These are phyloP conservation scores for Phytophthora fragariae DNA, from an alignment of 352 stramenopile species.

Conservation along the genomic window DNA sequence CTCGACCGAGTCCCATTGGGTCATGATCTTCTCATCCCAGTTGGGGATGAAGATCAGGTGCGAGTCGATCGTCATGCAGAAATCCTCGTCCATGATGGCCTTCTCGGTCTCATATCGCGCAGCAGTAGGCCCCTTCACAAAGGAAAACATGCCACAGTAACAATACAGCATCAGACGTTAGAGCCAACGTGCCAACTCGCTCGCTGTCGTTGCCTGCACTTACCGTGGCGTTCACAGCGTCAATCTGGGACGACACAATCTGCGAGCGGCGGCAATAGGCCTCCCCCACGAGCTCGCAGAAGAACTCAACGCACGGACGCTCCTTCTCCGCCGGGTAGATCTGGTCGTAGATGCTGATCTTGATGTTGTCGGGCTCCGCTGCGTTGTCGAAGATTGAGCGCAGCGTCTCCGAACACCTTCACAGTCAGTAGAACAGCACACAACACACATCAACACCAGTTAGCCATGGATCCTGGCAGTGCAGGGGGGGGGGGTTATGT, in stretches of 20 bases:
- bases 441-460: not conserved
- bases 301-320: constrained; percentile 65
- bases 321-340: constrained; percentile 79
- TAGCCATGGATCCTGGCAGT: not conserved
- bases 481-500: not conserved
- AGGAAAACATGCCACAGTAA: too few species aligned
- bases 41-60: constrained; percentile 78
- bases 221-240: constrained; percentile 74
- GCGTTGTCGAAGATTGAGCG: constrained; percentile 83
- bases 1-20: constrained; percentile 72
- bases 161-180: not conserved
- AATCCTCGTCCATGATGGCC: constrained; percentile 80
- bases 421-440: constrained; percentile 6
- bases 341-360: constrained; percentile 76
- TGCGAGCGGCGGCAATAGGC: constrained; percentile 62
- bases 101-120: constrained; percentile 82
- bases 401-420: constrained; percentile 77
- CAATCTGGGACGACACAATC: constrained; percentile 75
- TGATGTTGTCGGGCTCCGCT: constrained; percentile 58
- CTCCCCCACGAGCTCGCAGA: constrained; percentile 76
- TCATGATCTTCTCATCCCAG: constrained; percentile 82
- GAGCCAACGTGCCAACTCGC: not conserved
- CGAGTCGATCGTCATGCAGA: constrained; percentile 85
- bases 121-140: constrained; percentile 64
- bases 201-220: not conserved